Base-by-base conservation (phyloP, 352 stramenopile species). In the Plasmopara halstedii region DNA sequence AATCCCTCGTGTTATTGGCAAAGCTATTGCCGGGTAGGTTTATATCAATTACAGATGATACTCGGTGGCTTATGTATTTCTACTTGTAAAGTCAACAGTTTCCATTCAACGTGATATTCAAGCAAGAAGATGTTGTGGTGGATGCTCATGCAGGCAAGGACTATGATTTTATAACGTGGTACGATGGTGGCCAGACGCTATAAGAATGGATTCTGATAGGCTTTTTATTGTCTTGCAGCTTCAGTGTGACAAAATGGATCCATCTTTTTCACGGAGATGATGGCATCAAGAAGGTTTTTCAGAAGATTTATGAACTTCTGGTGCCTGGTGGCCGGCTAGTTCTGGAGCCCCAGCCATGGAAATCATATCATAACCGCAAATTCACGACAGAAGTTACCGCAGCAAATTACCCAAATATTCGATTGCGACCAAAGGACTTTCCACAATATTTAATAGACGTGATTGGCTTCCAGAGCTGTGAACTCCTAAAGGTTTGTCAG, bases 181-280 rank as follows among this genome's bases (percentile, higher is more conserved):
- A 70, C 11, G 41, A 53, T 50, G 11, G 13, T 35, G 19, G 5
- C 10, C 23, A 11, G 23, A 13, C 0, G 32, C 18, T 4, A 19
- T 7, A 22, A 14, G 6, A 17, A 34, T 7, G 21, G n/a, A 27
- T 34, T 43, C 19, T 56, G 41, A 43, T 46, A 20, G 11, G 29
- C 10, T 41, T 31, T 9, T 42, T 18, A 11, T 41, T 35, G 15
- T 38, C n/a, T 14, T 54, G 14, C 41, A 87, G 83, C 40, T 88
- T 96, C 35, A 94, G 80, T 37, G 79, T 95, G 44, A 89, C 83
- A 8, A 96, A 96, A 64, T 96, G 85, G 85, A 88, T 96, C 31
- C 85, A 96, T 45, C 61, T 96, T 31, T 85, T 91, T 50, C 72
- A 88, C 29, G 85, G 85, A 11, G 85, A 96, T 39, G 76, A 89